phyloP scores from a whole-genome alignment of 208 protist genomes.

The Leishmania tarentolae region DNA sequence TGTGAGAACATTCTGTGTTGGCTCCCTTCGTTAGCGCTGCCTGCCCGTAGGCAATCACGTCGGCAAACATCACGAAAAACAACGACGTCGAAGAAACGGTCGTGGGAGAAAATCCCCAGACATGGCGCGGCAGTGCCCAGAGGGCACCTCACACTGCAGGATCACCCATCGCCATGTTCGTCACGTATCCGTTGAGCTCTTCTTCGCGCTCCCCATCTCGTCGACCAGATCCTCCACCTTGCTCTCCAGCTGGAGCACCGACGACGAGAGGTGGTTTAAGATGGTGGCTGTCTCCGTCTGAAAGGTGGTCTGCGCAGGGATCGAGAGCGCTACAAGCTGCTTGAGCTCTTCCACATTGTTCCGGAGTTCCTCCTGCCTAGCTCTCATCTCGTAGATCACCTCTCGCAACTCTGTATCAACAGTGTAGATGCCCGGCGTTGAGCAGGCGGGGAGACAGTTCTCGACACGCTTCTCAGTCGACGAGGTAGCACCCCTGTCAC shows the following conservation, averaged over 20 bases:
- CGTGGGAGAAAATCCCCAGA: not conserved
- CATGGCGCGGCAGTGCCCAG: not conserved
- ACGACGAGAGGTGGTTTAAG: conserved; percentile 72
- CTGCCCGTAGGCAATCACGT: not conserved
- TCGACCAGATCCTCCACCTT: conserved; percentile 71
- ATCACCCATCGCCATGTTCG: not conserved
- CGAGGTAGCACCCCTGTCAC: not conserved
- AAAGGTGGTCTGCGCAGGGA: conserved; percentile 35
- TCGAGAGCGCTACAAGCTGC: conserved; percentile 38
- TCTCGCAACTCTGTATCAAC: conserved; percentile 21
- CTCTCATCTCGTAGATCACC: conserved; percentile 48
- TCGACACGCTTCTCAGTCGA: not conserved
- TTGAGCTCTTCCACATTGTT: conserved; percentile 52
- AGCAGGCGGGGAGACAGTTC: not conserved
- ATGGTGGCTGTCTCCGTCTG: conserved; percentile 69
- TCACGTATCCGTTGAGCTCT: conserved; percentile 1
- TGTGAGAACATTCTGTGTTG: not conserved
- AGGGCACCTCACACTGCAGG: not conserved
- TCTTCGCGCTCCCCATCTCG: conserved; percentile 17
- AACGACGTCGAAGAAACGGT: not conserved
- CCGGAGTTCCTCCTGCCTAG: conserved; percentile 43
- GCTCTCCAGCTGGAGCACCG: conserved; percentile 72
- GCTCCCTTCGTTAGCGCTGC: not conserved
- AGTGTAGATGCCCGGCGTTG: not conserved
- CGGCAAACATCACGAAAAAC: not conserved